Evolutionary conservation across 495 filamentous ascomycete genomes (phyloP).

Genomic region (Entonaema liquescens): DNA sequence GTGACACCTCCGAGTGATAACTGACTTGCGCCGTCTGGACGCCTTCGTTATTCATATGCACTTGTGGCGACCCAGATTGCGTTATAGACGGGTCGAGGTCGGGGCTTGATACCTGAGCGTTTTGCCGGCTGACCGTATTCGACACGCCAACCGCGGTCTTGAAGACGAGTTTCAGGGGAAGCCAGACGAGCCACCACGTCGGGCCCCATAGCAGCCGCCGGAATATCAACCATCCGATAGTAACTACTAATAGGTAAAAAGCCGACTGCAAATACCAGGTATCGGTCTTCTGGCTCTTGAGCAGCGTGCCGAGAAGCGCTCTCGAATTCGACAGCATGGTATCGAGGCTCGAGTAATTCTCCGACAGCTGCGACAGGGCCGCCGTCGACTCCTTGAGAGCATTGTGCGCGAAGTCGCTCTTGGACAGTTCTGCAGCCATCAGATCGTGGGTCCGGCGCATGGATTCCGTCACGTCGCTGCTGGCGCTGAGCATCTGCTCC

Average conservation of each 20-base stretch:
- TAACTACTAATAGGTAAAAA: slow-evolving; percentile 79
- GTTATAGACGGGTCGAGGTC: slow-evolving; percentile 41
- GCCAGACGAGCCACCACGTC: slow-evolving; percentile 85
- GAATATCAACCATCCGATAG: slow-evolving; percentile 85
- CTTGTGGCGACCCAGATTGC: slow-evolving; percentile 35
- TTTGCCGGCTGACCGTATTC: slow-evolving; percentile 42
- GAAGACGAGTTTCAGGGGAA: slow-evolving; percentile 73
- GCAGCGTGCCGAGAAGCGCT: slow-evolving; percentile 77
- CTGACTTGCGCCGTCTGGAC: slow-evolving; percentile 53
- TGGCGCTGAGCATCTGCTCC: slow-evolving; percentile 73
- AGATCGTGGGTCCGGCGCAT: slow-evolving; percentile 85
- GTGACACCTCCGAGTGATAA: slow-evolving; percentile 22
- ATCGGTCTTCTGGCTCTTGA: slow-evolving; percentile 90
- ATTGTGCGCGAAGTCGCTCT: slow-evolving; percentile 86
- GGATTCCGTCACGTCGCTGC: slow-evolving; percentile 82
- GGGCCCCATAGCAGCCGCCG: slow-evolving; percentile 87
- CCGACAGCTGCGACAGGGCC: slow-evolving; percentile 78
- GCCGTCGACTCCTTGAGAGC: slow-evolving; percentile 83
- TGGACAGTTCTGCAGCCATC: slow-evolving; percentile 81
- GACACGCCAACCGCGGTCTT: slow-evolving; percentile 58
- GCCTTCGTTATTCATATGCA: slow-evolving; percentile 58
- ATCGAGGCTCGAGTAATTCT: slow-evolving; percentile 81
- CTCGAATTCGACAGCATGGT: slow-evolving; percentile 74
- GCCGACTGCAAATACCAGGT: slow-evolving; percentile 95
- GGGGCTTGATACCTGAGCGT: slow-evolving; percentile 50